phyloP scores from a whole-genome alignment of 306 rosid genomes.

The Lablab purpureus region DNA sequence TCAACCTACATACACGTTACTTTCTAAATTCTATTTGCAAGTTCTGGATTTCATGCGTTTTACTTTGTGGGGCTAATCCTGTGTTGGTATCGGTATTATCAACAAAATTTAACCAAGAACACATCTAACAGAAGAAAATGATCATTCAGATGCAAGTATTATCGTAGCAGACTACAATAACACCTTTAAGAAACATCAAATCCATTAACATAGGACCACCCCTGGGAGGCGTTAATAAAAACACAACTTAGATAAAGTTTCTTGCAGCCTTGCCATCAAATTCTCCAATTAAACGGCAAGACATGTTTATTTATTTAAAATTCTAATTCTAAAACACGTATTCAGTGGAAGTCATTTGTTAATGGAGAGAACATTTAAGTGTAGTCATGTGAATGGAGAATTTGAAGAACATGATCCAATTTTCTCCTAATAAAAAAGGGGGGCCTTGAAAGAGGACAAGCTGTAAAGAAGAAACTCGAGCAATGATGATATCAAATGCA shows the following conservation, averaged over 20 bases:
- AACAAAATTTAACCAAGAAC: conserved; percentile 5
- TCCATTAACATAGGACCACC: conserved; percentile 6
- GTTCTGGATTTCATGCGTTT: not conserved
- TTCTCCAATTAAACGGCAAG: not conserved
- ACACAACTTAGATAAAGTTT: not conserved
- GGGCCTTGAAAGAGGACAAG: not conserved
- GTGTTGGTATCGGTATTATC: not conserved
- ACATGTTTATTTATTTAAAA: not conserved
- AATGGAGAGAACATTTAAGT: not conserved
- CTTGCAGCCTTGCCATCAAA: not conserved
- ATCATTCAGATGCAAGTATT: conserved; percentile 13
- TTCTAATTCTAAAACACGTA: not conserved
- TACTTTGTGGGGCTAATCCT: not conserved
- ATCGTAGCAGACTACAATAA: conserved; percentile 9
- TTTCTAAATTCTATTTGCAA: not conserved
- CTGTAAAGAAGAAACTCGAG: not conserved
- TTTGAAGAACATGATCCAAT: not conserved
- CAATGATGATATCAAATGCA: conserved; percentile 25
- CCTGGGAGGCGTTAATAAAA: not conserved
- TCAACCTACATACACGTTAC: conserved; percentile 2
- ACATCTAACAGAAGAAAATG: conserved; percentile 12
- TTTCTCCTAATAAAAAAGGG: not conserved
- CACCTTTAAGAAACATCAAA: conserved; percentile 14
- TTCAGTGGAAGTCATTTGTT: not conserved
- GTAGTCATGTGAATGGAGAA: not conserved